phyloP scores from a whole-genome alignment of 345 rosid species.

The Hibiscus trionum region DNA sequence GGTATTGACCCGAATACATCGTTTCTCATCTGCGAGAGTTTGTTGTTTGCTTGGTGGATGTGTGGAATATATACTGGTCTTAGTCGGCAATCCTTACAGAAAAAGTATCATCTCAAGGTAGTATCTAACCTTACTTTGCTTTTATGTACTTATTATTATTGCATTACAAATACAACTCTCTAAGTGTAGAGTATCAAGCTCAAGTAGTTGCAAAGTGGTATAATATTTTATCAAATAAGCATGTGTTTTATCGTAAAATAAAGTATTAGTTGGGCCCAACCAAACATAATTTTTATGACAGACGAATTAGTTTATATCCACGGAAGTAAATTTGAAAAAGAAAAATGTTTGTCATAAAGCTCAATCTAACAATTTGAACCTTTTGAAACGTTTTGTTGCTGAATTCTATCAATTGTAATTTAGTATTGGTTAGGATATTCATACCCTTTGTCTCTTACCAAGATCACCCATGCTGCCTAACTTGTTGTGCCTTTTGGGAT shows the following conservation, averaged over 20 bases:
- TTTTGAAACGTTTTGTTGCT: not conserved
- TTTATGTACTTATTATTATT: not conserved
- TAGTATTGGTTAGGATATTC: not conserved
- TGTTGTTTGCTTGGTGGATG: conserved; percentile 97
- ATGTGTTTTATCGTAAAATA: not conserved
- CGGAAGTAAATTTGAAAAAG: not conserved
- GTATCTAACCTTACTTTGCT: not conserved
- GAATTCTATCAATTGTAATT: not conserved
- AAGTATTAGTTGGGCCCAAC: not conserved
- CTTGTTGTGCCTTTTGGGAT: not conserved
- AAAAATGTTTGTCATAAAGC: not conserved
- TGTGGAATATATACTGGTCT: conserved; percentile 95
- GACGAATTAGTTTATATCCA: not conserved
- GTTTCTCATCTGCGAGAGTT: conserved; percentile 79
- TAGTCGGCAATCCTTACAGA: conserved; percentile 66
- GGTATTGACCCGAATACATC: conserved; percentile 73
- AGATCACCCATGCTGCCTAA: not conserved
- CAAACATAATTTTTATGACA: not conserved
- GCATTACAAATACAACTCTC: not conserved
- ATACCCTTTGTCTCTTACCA: not conserved
- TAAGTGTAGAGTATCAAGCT: not conserved
- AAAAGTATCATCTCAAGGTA: conserved; percentile 91
- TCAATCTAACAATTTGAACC: not conserved
- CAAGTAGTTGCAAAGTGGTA: not conserved
- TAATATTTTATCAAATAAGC: not conserved